Base-by-base conservation (phyloP, 148 eudicot species). In the Arbutus unedo region DNA sequence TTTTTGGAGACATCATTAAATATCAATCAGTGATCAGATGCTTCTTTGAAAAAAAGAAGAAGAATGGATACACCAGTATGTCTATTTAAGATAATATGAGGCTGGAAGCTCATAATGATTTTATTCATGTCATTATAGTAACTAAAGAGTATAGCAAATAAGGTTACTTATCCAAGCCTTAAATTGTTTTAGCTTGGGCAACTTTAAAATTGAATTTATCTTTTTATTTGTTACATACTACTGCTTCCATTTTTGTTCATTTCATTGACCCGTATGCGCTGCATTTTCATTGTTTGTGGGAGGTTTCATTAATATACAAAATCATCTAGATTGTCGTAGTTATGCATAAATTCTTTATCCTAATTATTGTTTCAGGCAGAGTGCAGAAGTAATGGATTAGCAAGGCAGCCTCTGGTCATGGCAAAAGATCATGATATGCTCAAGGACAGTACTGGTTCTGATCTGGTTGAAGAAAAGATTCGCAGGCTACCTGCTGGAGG, bases 401-500 rank as follows among this genome's bases (percentile, higher is more conserved):
- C 84, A 23, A 87, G 80, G 79, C 89, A 90, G 79, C 87, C 83
- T 62, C 79, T 81, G 4, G 79, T 10, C 60, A 79, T 77, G 79
- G 87, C 81, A 74, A 89, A 87, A 83, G 91, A 82, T 48, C 77
- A 84, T 78, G 82, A 82, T 9, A 13, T 75, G 67, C n/a, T 14
- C 66, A 86, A 87, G 71, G 18, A 76, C 73, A 81, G 67, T 76
- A 66, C 31, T 44, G 85, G 80, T 54, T 60, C 79, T 78, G 66
- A 85, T 75, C 82, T 79, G 75, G 85, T 88, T 57, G 93, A 87
- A 82, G 93, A 90, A 83, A 87, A 82, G 79, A 82, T 81, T 13
- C 86, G 88, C 79, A 87, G 87, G 78, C 85, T 87, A 31, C 82
- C 93, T 79, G 84, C 87, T 81, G 86, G 85, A 74, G 89, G 89